phyloP scores from a whole-genome alignment of 129 eudicot species.

The Oenanthe sinensis region DNA sequence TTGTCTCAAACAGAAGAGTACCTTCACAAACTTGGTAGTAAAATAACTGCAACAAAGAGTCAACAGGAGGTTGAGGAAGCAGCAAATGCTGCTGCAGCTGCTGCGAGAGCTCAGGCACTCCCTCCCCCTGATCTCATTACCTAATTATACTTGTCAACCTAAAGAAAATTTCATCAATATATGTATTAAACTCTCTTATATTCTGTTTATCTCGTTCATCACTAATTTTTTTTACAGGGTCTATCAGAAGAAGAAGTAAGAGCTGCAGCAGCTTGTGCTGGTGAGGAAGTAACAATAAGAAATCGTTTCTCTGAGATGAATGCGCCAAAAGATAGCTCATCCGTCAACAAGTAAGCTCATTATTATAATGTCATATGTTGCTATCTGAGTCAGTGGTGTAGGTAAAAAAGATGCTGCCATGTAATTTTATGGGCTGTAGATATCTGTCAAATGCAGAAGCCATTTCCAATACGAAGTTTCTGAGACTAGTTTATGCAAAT shows the following conservation, averaged over 20 bases:
- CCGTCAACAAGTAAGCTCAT: constrained; percentile 82
- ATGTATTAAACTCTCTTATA: neutral
- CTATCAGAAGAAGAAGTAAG: constrained; percentile 98
- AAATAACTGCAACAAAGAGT: constrained; percentile 83
- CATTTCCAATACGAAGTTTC: neutral
- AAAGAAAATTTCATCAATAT: neutral
- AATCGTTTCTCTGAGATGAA: constrained; percentile 98
- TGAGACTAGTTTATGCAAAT: neutral
- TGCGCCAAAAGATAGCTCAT: constrained; percentile 81
- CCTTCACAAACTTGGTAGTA: constrained; percentile 84
- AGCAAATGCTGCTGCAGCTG: constrained; percentile 75
- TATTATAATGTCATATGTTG: constrained; percentile 5
- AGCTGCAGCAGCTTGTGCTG: constrained; percentile 95
- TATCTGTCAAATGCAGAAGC: neutral
- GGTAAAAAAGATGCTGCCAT: neutral
- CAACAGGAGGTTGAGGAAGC: constrained; percentile 97
- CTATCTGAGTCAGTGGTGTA: neutral
- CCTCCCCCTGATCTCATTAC: neutral
- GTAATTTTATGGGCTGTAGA: neutral
- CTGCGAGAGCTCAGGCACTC: constrained; percentile 87
- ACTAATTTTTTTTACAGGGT: constrained; percentile 42
- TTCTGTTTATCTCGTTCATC: constrained; percentile 7
- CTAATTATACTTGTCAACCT: neutral
- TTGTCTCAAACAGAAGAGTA: constrained; percentile 92
- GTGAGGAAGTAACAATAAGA: constrained; percentile 92